phyloP scores from a whole-genome alignment of 1,284 basidiomycete genomes.

The Pascua guehoae region DNA sequence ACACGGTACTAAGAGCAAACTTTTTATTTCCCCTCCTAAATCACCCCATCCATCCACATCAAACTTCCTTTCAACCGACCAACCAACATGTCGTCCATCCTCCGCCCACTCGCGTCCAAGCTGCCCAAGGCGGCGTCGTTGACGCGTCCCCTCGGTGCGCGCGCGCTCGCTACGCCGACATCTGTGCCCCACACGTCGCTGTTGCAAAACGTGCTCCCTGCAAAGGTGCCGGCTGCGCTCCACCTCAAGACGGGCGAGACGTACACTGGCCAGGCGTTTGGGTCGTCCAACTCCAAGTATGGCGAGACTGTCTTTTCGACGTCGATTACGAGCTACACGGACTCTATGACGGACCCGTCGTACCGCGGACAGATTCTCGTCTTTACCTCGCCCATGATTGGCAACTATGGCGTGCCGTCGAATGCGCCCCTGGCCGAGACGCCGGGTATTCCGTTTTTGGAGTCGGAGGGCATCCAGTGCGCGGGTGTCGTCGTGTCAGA shows the following conservation, averaged over 20 bases:
- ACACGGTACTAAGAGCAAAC: background rate
- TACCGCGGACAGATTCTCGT: constrained; percentile 97
- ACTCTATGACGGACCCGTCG: constrained; percentile 99
- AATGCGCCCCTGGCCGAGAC: constrained; percentile 75
- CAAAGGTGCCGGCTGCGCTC: constrained; percentile 69
- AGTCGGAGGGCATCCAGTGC: constrained; percentile 86
- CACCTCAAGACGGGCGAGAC: constrained; percentile 93
- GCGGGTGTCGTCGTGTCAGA: constrained; percentile 90
- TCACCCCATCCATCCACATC: background rate
- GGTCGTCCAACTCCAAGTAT: constrained; percentile 79
- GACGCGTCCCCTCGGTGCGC: constrained; percentile 8
- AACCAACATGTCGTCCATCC: constrained; percentile 18
- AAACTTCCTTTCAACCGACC: background rate
- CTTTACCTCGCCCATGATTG: constrained; percentile 96
- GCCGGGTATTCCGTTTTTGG: constrained; percentile 85
- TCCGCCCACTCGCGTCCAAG: constrained; percentile 14
- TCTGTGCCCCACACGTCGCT: constrained; percentile 22
- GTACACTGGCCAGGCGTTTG: constrained; percentile 85
- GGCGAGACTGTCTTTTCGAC: constrained; percentile 99
- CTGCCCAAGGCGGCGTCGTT: background rate
- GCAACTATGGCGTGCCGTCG: constrained; percentile 93
- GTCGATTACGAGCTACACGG: constrained; percentile 97
- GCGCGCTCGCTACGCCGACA: constrained; percentile 21
- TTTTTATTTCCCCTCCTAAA: background rate
- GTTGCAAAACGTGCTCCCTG: constrained; percentile 32